A percentile compares a stretch with the other conserved stretches of the same genome.
phyloP scores from a whole-genome alignment of 2,329 filamentous ascomycete genomes.

The Aspergillus spinulosporus region DNA sequence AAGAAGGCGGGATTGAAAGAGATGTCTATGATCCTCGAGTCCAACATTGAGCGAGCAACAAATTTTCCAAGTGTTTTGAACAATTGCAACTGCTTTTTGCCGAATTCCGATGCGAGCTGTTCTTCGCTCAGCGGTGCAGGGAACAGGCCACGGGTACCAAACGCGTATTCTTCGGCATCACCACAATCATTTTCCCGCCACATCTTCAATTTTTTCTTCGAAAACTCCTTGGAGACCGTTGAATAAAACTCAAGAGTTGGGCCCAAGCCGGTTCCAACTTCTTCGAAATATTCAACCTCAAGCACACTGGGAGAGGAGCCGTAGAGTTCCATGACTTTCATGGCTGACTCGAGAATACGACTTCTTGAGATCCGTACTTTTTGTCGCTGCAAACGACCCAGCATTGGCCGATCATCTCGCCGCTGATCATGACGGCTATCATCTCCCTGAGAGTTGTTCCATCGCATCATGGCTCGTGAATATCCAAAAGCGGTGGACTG shows the following conservation, averaged over 20 bases:
- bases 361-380: slow-evolving; percentile 95
- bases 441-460: slow-evolving; percentile 89
- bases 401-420: slow-evolving; percentile 84
- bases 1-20: slow-evolving; percentile 98
- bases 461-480: slow-evolving; percentile 92
- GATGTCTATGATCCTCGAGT: slow-evolving; percentile 95
- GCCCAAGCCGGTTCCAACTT: slow-evolving; percentile 92
- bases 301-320: slow-evolving; percentile 94
- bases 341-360: slow-evolving; percentile 92
- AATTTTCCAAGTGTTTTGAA: slow-evolving; percentile 97
- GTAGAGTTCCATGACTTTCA: slow-evolving; percentile 99
- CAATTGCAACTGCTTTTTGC: slow-evolving; percentile 81
- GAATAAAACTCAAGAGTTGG: slow-evolving; percentile 98
- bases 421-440: slow-evolving; percentile 78
- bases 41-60: slow-evolving; percentile 95
- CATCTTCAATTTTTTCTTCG: slow-evolving; percentile 92
- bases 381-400: slow-evolving; percentile 88
- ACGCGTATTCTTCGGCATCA: slow-evolving; percentile 76
- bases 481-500: slow-evolving; percentile 99
- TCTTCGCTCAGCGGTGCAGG: slow-evolving; percentile 84
- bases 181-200: slow-evolving; percentile 87
- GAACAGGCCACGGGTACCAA: slow-evolving; percentile 81
- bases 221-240: slow-evolving; percentile 94
- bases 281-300: slow-evolving; percentile 98
- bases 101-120: slow-evolving; percentile 70